Conservation (phyloP, 2,329 filamentous ascomycete genomes). For the Plectosphaerella sp. region DNA sequence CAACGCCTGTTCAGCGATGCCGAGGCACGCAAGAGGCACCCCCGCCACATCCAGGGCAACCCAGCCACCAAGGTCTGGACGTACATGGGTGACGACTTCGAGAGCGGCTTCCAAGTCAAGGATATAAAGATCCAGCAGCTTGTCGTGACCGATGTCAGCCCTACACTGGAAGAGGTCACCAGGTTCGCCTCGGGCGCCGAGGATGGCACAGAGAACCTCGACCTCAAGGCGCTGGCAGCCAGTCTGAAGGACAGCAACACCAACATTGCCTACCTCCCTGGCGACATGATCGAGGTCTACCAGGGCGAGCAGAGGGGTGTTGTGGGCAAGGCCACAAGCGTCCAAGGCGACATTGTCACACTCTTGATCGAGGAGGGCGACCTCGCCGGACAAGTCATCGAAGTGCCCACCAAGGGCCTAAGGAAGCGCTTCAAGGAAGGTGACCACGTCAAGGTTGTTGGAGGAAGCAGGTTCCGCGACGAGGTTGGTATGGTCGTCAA, state of each 20-base stretch:
- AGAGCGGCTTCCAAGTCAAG: slow-evolving; percentile 90
- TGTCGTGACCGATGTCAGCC: slow-evolving; percentile 84
- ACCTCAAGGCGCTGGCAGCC: slow-evolving; percentile 84
- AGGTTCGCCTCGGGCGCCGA: slow-evolving; percentile 84
- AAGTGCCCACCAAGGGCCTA: slow-evolving; percentile 86
- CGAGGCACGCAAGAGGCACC: slow-evolving; percentile 86
- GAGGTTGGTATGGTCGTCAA: slow-evolving; percentile 97
- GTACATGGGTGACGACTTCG: slow-evolving; percentile 85
- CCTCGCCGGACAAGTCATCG: slow-evolving; percentile 76
- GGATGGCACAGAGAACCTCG: slow-evolving; percentile 89
- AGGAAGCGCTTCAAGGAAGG: slow-evolving; percentile 90
- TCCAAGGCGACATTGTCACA: slow-evolving; percentile 88
- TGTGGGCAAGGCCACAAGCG: slow-evolving; percentile 76
- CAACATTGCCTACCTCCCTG: slow-evolving; percentile 81
- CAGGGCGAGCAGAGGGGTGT: slow-evolving; percentile 93
- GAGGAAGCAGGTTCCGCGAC: slow-evolving; percentile 88
- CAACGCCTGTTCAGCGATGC: slow-evolving; percentile 89
- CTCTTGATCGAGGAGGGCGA: slow-evolving; percentile 80
- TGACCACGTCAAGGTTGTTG: slow-evolving; percentile 98
- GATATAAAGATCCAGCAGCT: slow-evolving; percentile 88
- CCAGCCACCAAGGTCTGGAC: slow-evolving; percentile 76
- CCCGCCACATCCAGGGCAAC: slow-evolving; percentile 58
- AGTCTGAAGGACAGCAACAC: slow-evolving; percentile 82
- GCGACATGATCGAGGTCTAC: slow-evolving; percentile 95
- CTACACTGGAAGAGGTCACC: slow-evolving; percentile 92